phyloP scores from a whole-genome alignment of 495 filamentous ascomycete species.

The Oidiodendron maius region DNA sequence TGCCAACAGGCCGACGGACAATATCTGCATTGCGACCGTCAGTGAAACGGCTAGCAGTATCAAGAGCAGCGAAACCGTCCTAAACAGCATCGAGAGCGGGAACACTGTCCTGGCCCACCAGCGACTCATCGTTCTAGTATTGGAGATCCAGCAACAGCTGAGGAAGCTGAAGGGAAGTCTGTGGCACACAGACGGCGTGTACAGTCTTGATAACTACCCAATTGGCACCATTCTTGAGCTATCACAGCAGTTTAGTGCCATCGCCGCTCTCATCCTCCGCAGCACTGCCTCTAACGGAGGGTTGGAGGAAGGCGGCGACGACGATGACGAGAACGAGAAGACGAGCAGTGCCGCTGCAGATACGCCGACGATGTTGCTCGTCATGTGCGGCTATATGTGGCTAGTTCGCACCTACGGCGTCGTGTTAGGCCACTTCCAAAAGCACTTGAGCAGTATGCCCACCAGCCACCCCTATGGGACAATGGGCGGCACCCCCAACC shows the following conservation, averaged over 20 bases:
- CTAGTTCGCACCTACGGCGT: background rate
- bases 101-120: too few species aligned
- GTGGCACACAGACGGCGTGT: background rate
- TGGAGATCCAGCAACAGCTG: background rate
- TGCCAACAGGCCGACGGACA: too few species aligned
- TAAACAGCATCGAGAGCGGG: too few species aligned
- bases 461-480: background rate
- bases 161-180: background rate
- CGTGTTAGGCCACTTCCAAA: background rate
- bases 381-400: background rate
- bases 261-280: background rate
- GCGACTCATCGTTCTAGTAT: background rate
- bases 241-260: background rate
- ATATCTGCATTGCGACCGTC: too few species aligned
- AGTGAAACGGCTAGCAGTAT: too few species aligned
- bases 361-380: background rate
- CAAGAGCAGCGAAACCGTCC: too few species aligned
- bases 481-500: background rate
- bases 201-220: conserved; percentile 2
- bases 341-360: background rate
- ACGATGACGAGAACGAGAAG: background rate
- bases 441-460: background rate
- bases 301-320: background rate
- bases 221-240: background rate
- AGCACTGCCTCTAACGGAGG: background rate